A percentile compares a stretch with the other conserved stretches of the same genome.
These are phyloP conservation scores for Mortierella sp. DNA, from an alignment of 371 early-diverging fungal species.

Conservation along the genomic window DNA sequence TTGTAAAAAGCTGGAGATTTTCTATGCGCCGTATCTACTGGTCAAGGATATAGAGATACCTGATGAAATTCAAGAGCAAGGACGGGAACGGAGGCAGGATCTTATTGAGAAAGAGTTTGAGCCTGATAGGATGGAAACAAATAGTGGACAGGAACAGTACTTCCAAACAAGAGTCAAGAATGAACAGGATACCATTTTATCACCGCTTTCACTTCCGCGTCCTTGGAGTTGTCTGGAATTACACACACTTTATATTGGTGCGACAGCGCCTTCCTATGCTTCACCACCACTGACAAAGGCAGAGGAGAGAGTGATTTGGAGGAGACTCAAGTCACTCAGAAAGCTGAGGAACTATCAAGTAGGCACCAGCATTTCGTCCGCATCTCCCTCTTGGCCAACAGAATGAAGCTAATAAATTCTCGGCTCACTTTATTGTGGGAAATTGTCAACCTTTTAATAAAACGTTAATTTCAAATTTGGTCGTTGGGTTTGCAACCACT, in stretches of 20 bases:
- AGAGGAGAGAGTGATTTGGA: constrained; percentile 7
- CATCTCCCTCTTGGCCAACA: neutral
- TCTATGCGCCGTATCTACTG: constrained; percentile 23
- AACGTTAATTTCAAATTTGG: no score
- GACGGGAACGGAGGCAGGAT: no score
- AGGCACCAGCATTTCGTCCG: constrained; percentile 17
- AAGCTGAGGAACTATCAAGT: constrained; percentile 9
- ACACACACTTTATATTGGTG: constrained; percentile 12
- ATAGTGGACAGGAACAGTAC: neutral
- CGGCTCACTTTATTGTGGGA: neutral
- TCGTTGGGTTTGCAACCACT: no score
- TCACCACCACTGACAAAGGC: constrained; percentile 11
- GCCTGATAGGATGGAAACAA: neutral
- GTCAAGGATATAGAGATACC: constrained; percentile 11
- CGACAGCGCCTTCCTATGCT: constrained; percentile 5
- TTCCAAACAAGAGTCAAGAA: neutral
- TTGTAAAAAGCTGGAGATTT: constrained; percentile 12
- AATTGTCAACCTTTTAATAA: no score
- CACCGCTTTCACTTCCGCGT: neutral
- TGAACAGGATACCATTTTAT: neutral
- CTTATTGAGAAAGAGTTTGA: neutral
- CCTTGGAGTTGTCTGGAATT: constrained; percentile 18
- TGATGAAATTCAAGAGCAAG: neutral
- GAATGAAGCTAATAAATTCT: neutral
- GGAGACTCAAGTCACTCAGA: constrained; percentile 3